Conservation (phyloP, 2,329 filamentous ascomycete genomes). For the Cercospora zeae-maydis region DNA sequence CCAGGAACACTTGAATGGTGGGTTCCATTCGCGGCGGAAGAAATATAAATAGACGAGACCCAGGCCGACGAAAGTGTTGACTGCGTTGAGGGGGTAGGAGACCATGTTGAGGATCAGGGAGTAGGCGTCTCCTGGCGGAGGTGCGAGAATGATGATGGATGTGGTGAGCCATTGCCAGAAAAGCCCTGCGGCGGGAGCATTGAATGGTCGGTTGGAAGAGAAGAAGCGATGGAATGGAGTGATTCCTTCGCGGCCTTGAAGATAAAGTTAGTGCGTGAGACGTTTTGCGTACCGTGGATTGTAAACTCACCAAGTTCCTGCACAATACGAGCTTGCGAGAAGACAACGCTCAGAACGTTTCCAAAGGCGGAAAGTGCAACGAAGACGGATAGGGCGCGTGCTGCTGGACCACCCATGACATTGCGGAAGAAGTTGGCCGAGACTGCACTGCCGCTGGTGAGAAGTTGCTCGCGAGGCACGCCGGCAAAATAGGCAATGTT, state of each 20-base stretch:
- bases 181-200: constrained; percentile 56
- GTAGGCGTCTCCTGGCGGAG: constrained; percentile 62
- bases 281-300: too few species aligned
- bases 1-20: constrained; percentile 64
- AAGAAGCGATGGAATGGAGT: constrained; percentile 59
- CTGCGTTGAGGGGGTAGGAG: constrained; percentile 62
- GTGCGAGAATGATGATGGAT: constrained; percentile 57
- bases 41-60: constrained; percentile 60
- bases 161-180: constrained; percentile 58
- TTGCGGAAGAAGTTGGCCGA: constrained; percentile 59
- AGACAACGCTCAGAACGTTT: constrained; percentile 54
- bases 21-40: constrained; percentile 55
- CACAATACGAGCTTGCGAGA: constrained; percentile 55
- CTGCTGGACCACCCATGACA: constrained; percentile 53
- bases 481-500: constrained; percentile 61
- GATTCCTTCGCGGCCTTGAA: constrained; percentile 48
- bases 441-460: constrained; percentile 51
- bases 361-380: constrained; percentile 57
- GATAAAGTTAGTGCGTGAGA: background rate
- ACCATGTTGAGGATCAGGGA: constrained; percentile 66
- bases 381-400: constrained; percentile 54
- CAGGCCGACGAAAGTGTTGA: constrained; percentile 54
- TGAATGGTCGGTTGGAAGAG: constrained; percentile 61
- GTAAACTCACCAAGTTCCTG: constrained; percentile 53
- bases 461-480: constrained; percentile 42